A percentile compares a stretch with the other conserved stretches of the same genome.
Evolutionary conservation across 352 stramenopile genomes (phyloP).

Genomic region (Globisporangium ultimum): DNA sequence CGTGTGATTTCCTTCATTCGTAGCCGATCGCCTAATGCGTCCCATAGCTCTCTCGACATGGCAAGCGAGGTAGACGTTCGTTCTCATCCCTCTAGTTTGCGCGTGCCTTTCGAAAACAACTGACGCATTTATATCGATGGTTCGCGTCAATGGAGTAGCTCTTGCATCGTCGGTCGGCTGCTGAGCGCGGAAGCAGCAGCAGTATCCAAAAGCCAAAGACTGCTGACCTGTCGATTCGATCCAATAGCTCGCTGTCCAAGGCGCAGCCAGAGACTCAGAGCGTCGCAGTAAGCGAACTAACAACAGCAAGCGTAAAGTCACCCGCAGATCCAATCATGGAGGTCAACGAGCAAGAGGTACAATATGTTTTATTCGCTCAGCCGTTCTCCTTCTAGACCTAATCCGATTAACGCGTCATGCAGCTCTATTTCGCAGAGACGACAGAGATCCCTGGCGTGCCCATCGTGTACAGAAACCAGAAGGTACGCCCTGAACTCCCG

Average conservation of each 20-base stretch:
- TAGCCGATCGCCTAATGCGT: slow-evolving; percentile 9
- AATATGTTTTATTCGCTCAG: too few species aligned
- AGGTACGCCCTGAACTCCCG: slow-evolving; percentile 22
- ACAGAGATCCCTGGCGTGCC: slow-evolving; percentile 60
- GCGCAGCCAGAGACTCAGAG: slow-evolving; percentile 5
- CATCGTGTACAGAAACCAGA: slow-evolving; percentile 71
- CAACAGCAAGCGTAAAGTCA: not conserved
- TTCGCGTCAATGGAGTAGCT: not conserved
- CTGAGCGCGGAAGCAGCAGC: slow-evolving; percentile 5
- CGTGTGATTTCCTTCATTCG: not conserved
- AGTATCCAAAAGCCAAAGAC: slow-evolving; percentile 13
- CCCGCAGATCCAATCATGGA: slow-evolving; percentile 14
- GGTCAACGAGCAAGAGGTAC: slow-evolving; percentile 42
- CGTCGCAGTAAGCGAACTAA: not conserved
- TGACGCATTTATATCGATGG: too few species aligned
- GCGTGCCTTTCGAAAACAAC: too few species aligned
- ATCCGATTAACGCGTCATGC: not conserved
- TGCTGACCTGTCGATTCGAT: slow-evolving; percentile 4
- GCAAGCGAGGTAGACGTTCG: slow-evolving; percentile 6
- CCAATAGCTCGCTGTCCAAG: not conserved
- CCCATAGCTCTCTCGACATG: slow-evolving; percentile 11
- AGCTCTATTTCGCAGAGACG: slow-evolving; percentile 80
- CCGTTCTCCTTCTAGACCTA: too few species aligned
- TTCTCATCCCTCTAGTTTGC: too few species aligned
- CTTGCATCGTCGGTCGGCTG: not conserved